Evolutionary conservation across 2,329 filamentous ascomycete genomes (phyloP).

Genomic region (Lasiodiplodia hormozganensis): DNA sequence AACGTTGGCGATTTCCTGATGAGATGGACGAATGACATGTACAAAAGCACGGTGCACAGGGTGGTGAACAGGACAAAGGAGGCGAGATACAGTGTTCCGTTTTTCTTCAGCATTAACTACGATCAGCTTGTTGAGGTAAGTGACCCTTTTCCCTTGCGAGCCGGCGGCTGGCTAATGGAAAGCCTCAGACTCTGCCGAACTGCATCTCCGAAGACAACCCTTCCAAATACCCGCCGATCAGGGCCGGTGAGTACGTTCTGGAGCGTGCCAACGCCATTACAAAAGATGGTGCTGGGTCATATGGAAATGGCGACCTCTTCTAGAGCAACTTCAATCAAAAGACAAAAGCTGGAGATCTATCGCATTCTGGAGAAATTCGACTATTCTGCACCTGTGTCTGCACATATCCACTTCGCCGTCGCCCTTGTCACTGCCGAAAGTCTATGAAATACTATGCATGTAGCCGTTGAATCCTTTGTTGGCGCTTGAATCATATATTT

Average conservation of each 20-base stretch:
- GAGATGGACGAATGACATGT: slow-evolving; percentile 59
- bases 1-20: slow-evolving; percentile 61
- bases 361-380: background rate
- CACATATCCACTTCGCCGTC: background rate
- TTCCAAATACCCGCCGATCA: slow-evolving; percentile 44
- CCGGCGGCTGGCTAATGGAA: background rate
- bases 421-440: background rate
- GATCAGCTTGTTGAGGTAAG: slow-evolving; percentile 46
- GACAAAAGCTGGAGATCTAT: background rate
- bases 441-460: background rate
- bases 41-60: slow-evolving; percentile 58
- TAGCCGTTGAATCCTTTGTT: background rate
- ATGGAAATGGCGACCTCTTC: slow-evolving; percentile 30
- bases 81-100: slow-evolving; percentile 55
- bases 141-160: background rate
- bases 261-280: slow-evolving; percentile 44
- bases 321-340: background rate
- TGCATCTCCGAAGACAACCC: slow-evolving; percentile 44
- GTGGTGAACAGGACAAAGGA: slow-evolving; percentile 50
- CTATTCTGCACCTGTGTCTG: background rate
- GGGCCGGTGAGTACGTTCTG: slow-evolving; percentile 50
- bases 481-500: background rate
- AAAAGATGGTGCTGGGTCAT: slow-evolving; percentile 41
- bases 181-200: slow-evolving; percentile 42
- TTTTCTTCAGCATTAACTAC: slow-evolving; percentile 56